Conservation (phyloP, 2,329 filamentous ascomycete species). For the Fragosphaeria purpurea region DNA sequence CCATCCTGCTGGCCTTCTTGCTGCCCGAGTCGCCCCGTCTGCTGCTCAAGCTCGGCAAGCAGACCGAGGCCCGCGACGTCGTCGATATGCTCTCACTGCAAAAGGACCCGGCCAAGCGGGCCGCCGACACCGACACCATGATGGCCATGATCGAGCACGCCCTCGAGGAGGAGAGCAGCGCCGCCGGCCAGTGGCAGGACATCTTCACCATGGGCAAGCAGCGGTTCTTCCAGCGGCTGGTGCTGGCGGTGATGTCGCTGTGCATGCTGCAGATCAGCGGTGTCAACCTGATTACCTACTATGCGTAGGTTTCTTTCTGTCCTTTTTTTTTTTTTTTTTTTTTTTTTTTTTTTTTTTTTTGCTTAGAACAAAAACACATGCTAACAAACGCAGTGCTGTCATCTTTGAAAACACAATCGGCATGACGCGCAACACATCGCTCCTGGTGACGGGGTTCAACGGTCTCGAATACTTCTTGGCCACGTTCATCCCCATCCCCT, state of each 20-base stretch:
- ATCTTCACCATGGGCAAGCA: slow-evolving; percentile 3
- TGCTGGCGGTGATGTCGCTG: background rate
- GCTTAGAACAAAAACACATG: background rate
- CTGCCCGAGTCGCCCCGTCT: slow-evolving; percentile 37
- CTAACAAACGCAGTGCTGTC: background rate
- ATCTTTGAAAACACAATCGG: slow-evolving; percentile 9
- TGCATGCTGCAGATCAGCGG: slow-evolving; percentile 26
- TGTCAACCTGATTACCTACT: slow-evolving; percentile 17
- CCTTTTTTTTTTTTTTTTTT: background rate
- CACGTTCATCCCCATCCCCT: slow-evolving; percentile 6
- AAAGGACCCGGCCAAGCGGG: background rate
- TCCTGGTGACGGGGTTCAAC: slow-evolving; percentile 4
- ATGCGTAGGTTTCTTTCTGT: background rate
- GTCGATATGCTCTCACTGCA: background rate
- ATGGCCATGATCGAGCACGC: slow-evolving; percentile 10
- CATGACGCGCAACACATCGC: slow-evolving; percentile 6
- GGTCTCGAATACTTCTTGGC: slow-evolving; percentile 6
- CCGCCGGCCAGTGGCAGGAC: slow-evolving; percentile 3
- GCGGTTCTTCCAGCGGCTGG: slow-evolving; percentile 1
- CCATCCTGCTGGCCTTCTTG: slow-evolving; percentile 20
- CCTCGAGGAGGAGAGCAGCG: slow-evolving; percentile 9
- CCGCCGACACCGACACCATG: background rate
- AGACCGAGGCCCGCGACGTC: slow-evolving; percentile 9
- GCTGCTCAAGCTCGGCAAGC: slow-evolving; percentile 26
- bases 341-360: background rate